phyloP scores from a whole-genome alignment of 768 basidiomycete genomes.

The Leccinum broughii region DNA sequence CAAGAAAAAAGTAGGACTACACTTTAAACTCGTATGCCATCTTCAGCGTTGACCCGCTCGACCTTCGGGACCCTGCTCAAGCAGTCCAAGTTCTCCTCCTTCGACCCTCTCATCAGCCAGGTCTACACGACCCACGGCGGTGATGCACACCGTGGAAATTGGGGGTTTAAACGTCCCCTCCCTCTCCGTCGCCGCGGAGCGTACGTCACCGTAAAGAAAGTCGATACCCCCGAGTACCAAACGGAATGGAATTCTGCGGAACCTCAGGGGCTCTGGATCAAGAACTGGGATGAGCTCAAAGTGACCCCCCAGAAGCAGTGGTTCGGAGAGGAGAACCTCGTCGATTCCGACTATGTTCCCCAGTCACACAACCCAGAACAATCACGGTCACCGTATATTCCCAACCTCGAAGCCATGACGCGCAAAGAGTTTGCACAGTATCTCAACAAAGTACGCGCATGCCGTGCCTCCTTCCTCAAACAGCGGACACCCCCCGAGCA shows the following conservation, averaged over 20 bases:
- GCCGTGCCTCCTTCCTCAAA: constrained; percentile 60
- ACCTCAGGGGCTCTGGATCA: constrained; percentile 64
- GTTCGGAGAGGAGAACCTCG: constrained; percentile 20
- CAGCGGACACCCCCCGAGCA: constrained; percentile 21
- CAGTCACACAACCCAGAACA: constrained; percentile 13
- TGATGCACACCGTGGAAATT: constrained; percentile 75
- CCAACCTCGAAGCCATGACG: constrained; percentile 64
- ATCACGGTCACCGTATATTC: constrained; percentile 35
- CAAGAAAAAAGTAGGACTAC: not conserved
- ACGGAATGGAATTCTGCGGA: constrained; percentile 76
- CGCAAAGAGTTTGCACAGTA: constrained; percentile 57
- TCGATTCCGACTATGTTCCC: constrained; percentile 30
- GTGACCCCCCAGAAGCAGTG: constrained; percentile 15
- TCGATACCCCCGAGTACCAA: constrained; percentile 74
- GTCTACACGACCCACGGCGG: constrained; percentile 72
- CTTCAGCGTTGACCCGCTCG: constrained; percentile 47
- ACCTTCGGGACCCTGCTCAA: constrained; percentile 77
- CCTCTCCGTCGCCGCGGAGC: constrained; percentile 62
- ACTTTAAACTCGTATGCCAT: constrained; percentile 9
- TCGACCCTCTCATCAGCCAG: constrained; percentile 73
- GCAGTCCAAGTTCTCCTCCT: constrained; percentile 79
- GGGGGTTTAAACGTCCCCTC: constrained; percentile 84
- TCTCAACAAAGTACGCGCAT: constrained; percentile 54
- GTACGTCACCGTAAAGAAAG: constrained; percentile 62
- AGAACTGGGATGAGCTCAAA: constrained; percentile 61